Evolutionary conservation across 2,329 filamentous ascomycete species (phyloP), one percentile per base, ranked within the genome.

Genomic region (Stenocarpella maydis): DNA sequence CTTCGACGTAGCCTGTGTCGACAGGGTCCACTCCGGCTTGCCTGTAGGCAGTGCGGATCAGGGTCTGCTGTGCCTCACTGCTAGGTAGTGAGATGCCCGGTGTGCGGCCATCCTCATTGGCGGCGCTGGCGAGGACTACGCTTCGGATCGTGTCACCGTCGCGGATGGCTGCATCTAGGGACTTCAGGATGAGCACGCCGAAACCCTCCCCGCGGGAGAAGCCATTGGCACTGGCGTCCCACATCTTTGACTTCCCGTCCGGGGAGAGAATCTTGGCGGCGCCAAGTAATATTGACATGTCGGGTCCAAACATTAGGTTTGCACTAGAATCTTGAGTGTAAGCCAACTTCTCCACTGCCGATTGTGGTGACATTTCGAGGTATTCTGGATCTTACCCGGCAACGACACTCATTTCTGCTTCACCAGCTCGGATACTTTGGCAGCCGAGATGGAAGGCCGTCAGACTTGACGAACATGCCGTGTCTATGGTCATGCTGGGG

Each of bases 171-270:
- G 80, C 78, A 9, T 75, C 72, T 0, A 85, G 73, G 0, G 75
- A 76, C 73, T 85, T 85, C 1, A 86, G 60, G 0, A 83, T 71
- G 6, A 82, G 68, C 6, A 79, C 79, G 19, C 78, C 75, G 19
- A 74, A 69, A 0, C 72, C 74, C 15, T 78, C 77, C 0, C 78
- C 78, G 10, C 78, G 69, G 2, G 72, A 75, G 49, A 78, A 80
- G 0, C 79, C 78, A 26, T 81, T 77, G 0, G 75, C 79, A 0
- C 75, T 65, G 12, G 73, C 45, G 21, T 80, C 58, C 58, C 79
- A 28, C 78, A 81, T 24, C 74, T 76, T 53, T 74, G 75, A 21
- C 74, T 79, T 19, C 10, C 79, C 77, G 4, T 80, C 77, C 5
- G 79, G 76, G 0, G 74, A 71, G n/a, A 74, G 37, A 21, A 76